A percentile compares a stretch with the other conserved stretches of the same genome.
Conservation (phyloP, 345 rosid genomes). For the Litchi chinensis region DNA sequence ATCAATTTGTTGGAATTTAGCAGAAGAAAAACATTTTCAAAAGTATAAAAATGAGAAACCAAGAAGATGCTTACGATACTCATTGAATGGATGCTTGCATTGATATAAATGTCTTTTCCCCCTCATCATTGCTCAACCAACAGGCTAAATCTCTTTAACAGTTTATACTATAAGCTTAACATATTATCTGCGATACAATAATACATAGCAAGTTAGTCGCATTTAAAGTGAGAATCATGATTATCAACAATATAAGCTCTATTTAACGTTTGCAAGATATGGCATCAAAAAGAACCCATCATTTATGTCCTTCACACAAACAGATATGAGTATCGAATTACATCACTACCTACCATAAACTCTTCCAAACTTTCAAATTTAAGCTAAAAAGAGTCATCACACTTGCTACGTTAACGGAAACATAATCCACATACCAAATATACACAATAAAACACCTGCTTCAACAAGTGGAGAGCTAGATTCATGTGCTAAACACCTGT, state of each 20-base stretch:
- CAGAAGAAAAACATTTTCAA: not conserved
- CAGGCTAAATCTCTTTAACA: conserved; percentile 5
- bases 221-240: conserved; percentile 4
- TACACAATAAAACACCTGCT: too few species aligned
- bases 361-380: not conserved
- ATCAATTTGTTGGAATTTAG: not conserved
- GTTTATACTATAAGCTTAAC: not conserved
- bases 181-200: not conserved
- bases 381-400: not conserved
- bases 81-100: conserved; percentile 55
- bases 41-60: not conserved
- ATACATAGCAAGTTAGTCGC: not conserved
- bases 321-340: not conserved
- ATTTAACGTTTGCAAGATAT: not conserved
- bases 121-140: conserved; percentile 28
- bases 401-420: too few species aligned
- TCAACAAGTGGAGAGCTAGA: too few species aligned
- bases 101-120: conserved; percentile 52
- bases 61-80: conserved; percentile 51
- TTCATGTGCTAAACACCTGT: too few species aligned
- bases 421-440: too few species aligned
- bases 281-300: not conserved
- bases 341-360: conserved; percentile 6
- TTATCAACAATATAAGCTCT: not conserved
- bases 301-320: not conserved